Percentiles rank a stretch among this genome's conserved stretches.
phyloP scores from a whole-genome alignment of 805 yeast genomes.

The Alloascoidea africana region DNA sequence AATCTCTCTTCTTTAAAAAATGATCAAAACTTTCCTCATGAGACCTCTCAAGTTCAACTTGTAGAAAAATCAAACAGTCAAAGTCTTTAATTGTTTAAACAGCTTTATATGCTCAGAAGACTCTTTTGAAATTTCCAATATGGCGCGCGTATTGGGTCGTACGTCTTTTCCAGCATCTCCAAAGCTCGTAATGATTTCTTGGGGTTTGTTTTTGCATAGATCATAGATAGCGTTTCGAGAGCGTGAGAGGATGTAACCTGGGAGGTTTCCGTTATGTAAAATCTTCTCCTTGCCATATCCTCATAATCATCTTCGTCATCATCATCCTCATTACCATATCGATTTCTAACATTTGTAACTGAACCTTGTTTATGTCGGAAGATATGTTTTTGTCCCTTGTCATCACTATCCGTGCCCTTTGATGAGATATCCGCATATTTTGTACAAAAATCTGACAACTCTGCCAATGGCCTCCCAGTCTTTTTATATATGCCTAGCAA shows the following conservation, averaged over 20 bases:
- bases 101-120: too few species aligned
- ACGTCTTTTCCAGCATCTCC: constrained; percentile 30
- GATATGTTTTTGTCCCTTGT: too few species aligned
- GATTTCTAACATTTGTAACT: neutral
- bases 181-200: constrained; percentile 29
- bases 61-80: too few species aligned
- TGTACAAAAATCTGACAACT: constrained; percentile 29
- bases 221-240: constrained; percentile 41
- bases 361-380: neutral
- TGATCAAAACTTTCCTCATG: too few species aligned
- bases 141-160: constrained; percentile 46
- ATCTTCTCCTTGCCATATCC: constrained; percentile 8
- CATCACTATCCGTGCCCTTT: constrained; percentile 2
- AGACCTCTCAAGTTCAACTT: too few species aligned
- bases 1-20: too few species aligned
- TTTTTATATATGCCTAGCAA: constrained; percentile 38
- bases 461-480: constrained; percentile 16
- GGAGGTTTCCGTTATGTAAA: too few species aligned
- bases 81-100: too few species aligned
- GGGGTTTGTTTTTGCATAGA: constrained; percentile 21
- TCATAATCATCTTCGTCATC: constrained; percentile 10
- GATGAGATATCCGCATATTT: constrained; percentile 21
- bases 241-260: constrained; percentile 41
- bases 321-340: constrained; percentile 10
- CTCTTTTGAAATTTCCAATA: constrained; percentile 41